phyloP scores from a whole-genome alignment of 2,329 filamentous ascomycete genomes.

The Microascus cirrosus region DNA sequence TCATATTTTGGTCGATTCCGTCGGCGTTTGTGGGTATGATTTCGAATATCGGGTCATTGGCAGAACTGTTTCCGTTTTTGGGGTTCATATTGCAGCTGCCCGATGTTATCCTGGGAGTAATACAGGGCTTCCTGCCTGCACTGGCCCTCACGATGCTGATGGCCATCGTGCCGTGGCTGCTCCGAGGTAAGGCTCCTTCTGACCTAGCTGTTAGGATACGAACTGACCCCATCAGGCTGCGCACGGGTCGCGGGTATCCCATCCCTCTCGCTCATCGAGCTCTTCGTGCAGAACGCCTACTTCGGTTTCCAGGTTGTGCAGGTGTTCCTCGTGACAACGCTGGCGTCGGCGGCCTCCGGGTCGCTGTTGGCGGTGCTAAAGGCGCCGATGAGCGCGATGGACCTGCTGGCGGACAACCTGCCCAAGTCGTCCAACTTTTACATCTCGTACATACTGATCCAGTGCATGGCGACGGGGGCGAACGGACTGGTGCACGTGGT shows the following conservation, averaged over 20 bases:
- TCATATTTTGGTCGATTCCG: slow-evolving; percentile 76
- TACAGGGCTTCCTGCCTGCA: slow-evolving; percentile 74
- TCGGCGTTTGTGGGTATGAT: slow-evolving; percentile 73
- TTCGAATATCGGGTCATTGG: slow-evolving; percentile 69
- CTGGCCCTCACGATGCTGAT: slow-evolving; percentile 72
- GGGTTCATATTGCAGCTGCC: slow-evolving; percentile 66
- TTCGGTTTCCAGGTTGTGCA: slow-evolving; percentile 75
- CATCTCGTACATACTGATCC: slow-evolving; percentile 85
- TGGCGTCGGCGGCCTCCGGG: slow-evolving; percentile 62
- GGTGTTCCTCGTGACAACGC: slow-evolving; percentile 72
- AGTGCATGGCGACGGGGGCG: slow-evolving; percentile 72
- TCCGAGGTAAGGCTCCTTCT: slow-evolving; percentile 39
- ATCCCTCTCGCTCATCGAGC: slow-evolving; percentile 59
- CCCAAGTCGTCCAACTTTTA: slow-evolving; percentile 80
- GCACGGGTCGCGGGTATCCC: slow-evolving; percentile 62
- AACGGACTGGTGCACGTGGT: slow-evolving; percentile 59
- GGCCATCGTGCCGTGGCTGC: slow-evolving; percentile 67
- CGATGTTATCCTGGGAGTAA: slow-evolving; percentile 55
- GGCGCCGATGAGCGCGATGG: slow-evolving; percentile 12
- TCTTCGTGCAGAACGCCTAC: slow-evolving; percentile 69
- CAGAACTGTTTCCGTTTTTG: slow-evolving; percentile 55
- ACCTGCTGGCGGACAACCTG: slow-evolving; percentile 54
- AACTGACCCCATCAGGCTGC: slow-evolving; percentile 32
- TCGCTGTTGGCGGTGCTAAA: slow-evolving; percentile 50
- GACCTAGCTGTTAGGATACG: neutral